Conservation (phyloP, 768 basidiomycete genomes). For the Suillus alpinus region DNA sequence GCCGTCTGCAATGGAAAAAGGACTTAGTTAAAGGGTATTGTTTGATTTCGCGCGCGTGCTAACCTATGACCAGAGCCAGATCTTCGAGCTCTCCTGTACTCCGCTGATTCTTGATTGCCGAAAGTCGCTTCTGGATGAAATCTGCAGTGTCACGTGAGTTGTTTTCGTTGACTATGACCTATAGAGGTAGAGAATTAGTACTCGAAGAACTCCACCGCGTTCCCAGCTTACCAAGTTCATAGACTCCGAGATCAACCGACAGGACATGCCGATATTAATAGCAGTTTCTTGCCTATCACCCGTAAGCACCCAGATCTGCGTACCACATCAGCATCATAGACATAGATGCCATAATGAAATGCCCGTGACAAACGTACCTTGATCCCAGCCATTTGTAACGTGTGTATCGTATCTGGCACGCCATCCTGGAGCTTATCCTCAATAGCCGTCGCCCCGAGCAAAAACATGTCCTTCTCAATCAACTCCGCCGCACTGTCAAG, state of each 20-base stretch:
- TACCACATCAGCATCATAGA: conserved; percentile 3
- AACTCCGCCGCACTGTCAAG: conserved; percentile 93
- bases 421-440: conserved; percentile 99
- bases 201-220: not conserved
- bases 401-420: conserved; percentile 97
- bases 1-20: conserved; percentile 57
- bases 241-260: conserved; percentile 93
- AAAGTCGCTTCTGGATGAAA: conserved; percentile 83
- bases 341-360: conserved; percentile 1
- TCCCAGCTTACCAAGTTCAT: conserved; percentile 82
- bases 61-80: conserved; percentile 91
- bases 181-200: conserved; percentile 6
- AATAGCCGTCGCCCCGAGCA: conserved; percentile 96
- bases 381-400: conserved; percentile 96
- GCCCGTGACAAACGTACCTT: conserved; percentile 49
- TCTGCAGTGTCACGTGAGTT: conserved; percentile 78
- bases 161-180: conserved; percentile 96
- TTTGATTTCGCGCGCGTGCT: conserved; percentile 14
- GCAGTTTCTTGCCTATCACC: conserved; percentile 99
- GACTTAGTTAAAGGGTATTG: not conserved
- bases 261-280: conserved; percentile 98
- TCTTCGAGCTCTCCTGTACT: conserved; percentile 92
- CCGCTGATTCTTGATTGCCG: conserved; percentile 91
- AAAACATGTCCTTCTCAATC: conserved; percentile 90
- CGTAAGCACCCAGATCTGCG: conserved; percentile 92